Evolutionary conservation across 73 alveolate genomes (phyloP), one percentile per base, ranked within the genome.

Genomic region (Blepharisma japonicum): DNA sequence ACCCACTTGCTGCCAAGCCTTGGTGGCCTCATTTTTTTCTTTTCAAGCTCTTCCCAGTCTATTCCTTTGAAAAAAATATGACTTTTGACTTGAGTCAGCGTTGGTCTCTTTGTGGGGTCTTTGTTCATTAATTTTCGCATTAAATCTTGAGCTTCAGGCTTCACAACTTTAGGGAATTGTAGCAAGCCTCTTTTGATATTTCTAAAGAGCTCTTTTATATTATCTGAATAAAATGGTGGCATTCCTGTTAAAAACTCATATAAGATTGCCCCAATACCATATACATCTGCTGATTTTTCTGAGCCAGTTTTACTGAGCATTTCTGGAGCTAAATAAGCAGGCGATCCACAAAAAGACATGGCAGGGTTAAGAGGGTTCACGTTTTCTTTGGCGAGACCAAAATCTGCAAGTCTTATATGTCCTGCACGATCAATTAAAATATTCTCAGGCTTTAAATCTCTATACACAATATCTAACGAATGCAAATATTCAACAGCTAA

Each of bases 291-390:
- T 5, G 85, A 68, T 61, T 21, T 56, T 68, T 18, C 86, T 79
- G 11, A 86, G 81, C 8, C 91, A 18, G 74, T 61, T 5, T 61
- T 61, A 2, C 47, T 14, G 67, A 53, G 67, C 78, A 91, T 88
- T 61, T 91, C 97, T 9, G 97, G 97, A 6, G 97, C 97, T 18
- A 88, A 76, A 71, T 88, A 91, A 56, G 86, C 97, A 5, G 95
- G 97, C 6, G 97, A 87, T 0, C 97, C 97, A 77, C 97, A 91
- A 42, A 91, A 89, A 45, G 97, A 87, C 71, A 72, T 84, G 23
- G 97, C 89, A 71, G 81, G 86, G 47, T 87, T 94, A 25, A 42
- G 23, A 42, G 51, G 71, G 56, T 74, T 81, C 46, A 87, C 92
- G 6, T 68, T 68, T 49, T 68, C 71, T 82, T 91, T 91, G 3